Evolutionary conservation across 495 filamentous ascomycete species (phyloP), one percentile per base, ranked within the genome.

Genomic region (Neurospora terricola): DNA sequence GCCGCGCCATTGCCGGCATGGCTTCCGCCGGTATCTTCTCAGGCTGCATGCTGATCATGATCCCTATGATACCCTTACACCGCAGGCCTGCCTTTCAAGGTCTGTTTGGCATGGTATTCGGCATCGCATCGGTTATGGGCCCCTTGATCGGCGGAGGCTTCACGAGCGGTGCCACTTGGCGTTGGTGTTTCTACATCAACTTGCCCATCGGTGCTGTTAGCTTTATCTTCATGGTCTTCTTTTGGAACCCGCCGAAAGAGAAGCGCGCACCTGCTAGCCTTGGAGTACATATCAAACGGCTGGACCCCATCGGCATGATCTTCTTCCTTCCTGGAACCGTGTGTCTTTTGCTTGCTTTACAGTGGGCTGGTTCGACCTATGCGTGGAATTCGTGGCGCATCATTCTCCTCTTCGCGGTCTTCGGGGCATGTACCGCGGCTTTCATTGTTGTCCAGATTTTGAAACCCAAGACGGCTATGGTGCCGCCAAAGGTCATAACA

Each of bases 301-400:
- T 97, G 40, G 94, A 97, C 79, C 86, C 91, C 5, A 77, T 90
- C 8, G 94, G 94, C 8, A 91, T 89, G 11, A 8, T 88, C 3
- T 83, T 92, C 78, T 92, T 97, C 77, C 77, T 97, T 9, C 92
- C 93, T 1, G 86, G 85, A 11, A 87, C 93, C 27, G 85, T 95
- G 70, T 90, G 87, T 73, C 84, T 95, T 5, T 79, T 97, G 38
- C 84, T 96, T 2, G 93, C 94, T 0, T 83, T 97, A 38, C 93
- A 97, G 78, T 97, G 94, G 94, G 93, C 92, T 70, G 93, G 93
- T 0, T 88, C 88, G 11, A 89, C 83, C 38, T 93, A 94, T 73
- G 79, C 80, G 1, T 96, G 93, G 93, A 78, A 76, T 27, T 86
- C 85, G 71, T 89, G 85, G 78, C 88, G 88, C 37, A 90, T 94